Percentiles rank a stretch among this genome's conserved stretches.
Evolutionary conservation across 2,329 filamentous ascomycete species (phyloP).

Genomic region (Cladorrhinum sp.): DNA sequence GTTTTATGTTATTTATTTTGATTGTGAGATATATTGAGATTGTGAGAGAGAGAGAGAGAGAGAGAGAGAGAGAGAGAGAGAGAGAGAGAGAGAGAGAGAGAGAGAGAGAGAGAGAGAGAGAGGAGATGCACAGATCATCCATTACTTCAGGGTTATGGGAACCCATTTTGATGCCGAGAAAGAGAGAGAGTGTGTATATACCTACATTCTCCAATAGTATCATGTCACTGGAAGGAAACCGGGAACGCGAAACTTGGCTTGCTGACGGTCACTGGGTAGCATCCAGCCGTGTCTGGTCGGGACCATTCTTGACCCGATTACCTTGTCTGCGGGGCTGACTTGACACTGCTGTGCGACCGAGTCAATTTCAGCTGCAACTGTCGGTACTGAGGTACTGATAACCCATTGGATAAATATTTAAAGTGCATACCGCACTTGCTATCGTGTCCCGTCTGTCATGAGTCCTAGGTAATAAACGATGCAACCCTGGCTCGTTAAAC

Average conservation of each 20-base stretch:
- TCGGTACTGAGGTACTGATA: not conserved
- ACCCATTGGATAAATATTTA: not conserved
- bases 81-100: too few species aligned
- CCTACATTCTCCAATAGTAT: too few species aligned
- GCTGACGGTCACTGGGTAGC: not conserved
- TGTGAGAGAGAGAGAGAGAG: too few species aligned
- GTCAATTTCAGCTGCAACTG: not conserved
- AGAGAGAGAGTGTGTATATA: too few species aligned
- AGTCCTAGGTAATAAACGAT: not conserved
- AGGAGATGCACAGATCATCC: too few species aligned
- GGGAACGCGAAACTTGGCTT: not conserved
- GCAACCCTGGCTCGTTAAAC: not conserved
- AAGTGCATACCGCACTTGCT: not conserved
- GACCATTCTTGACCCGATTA: not conserved
- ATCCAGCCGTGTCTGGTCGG: not conserved
- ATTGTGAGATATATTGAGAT: too few species aligned
- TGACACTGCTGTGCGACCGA: not conserved
- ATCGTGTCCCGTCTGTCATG: not conserved
- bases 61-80: too few species aligned
- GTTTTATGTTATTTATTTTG: too few species aligned
- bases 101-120: too few species aligned
- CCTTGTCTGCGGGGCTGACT: not conserved
- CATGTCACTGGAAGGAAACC: too few species aligned
- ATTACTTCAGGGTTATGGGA: too few species aligned
- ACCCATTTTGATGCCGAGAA: too few species aligned